Conservation (phyloP, 164 flowering plant genomes). For the Magnolia kwangsiensis region DNA sequence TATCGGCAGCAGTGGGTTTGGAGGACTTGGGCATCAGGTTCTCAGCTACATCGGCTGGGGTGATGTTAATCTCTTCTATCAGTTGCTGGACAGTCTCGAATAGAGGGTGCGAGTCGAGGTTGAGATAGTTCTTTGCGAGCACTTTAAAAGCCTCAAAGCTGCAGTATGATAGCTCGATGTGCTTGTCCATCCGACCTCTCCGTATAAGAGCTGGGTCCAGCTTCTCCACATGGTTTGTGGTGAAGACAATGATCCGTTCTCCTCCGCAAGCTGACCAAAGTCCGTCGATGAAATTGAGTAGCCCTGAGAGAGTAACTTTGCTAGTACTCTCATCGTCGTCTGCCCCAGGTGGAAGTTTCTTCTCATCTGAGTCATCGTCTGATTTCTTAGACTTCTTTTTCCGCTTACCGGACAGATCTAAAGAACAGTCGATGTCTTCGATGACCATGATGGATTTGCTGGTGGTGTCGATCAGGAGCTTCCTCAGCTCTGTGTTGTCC, state of each 20-base stretch:
- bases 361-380: slow-evolving; percentile 17
- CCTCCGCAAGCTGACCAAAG: slow-evolving; percentile 69
- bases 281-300: slow-evolving; percentile 70
- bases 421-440: slow-evolving; percentile 74
- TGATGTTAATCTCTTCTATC: slow-evolving; percentile 33
- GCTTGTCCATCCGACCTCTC: slow-evolving; percentile 66
- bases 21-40: slow-evolving; percentile 49
- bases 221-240: slow-evolving; percentile 56
- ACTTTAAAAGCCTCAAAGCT: slow-evolving; percentile 47
- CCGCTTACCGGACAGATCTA: slow-evolving; percentile 54
- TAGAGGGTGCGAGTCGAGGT: slow-evolving; percentile 35
- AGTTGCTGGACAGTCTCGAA: slow-evolving; percentile 29
- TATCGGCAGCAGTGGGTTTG: background rate
- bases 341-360: slow-evolving; percentile 14
- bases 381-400: slow-evolving; percentile 25
- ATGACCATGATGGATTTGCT: slow-evolving; percentile 55
- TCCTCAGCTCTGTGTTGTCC: slow-evolving; percentile 49
- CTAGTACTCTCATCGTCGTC: slow-evolving; percentile 34
- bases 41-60: slow-evolving; percentile 69
- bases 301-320: slow-evolving; percentile 64
- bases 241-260: slow-evolving; percentile 60
- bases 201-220: slow-evolving; percentile 57
- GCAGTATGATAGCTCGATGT: slow-evolving; percentile 60
- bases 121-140: slow-evolving; percentile 47
- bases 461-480: slow-evolving; percentile 46